Evolutionary conservation across 2,329 filamentous ascomycete genomes (phyloP), one percentile per base, ranked within the genome.

Genomic region (Orbilia blumenaviensis): DNA sequence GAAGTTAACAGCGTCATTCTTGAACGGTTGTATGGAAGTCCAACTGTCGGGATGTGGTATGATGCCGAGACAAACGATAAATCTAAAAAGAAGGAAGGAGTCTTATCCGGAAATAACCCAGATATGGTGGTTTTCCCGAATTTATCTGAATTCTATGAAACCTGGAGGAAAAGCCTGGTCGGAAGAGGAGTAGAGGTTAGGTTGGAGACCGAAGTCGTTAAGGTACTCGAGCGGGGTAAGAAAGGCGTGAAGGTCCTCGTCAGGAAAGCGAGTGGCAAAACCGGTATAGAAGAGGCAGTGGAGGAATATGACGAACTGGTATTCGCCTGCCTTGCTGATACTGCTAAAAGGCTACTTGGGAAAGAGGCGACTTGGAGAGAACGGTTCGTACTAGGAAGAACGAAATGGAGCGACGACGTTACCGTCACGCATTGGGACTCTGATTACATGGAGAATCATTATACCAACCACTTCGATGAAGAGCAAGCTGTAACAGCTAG

Each of bases 1-100:
- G 88, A 92, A 77, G 90, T 93, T 0, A 88, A 90, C 0, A 87
- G 86, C 44, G 89, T 90, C 23, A 89, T 93, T 34, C 84, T 93
- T 3, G 87, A 89, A 80, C 83, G 87, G 3, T 81, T 90, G 0
- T 89, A 88, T 54, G 69, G 46, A 12, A 71, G 66, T 62, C 86
- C 86, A 0, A 88, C 86, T 0, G 87, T 87, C 73, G 86, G 87
- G 48, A 87, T 88, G 86, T 88, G 87, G 87, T 88, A 87, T 78
- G 80, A 82, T 60, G 77, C 73, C 38, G 78, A 82, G 52, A 79
- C 80, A 1, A 23, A 10, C 1, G 63, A 67, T 41, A 52, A 64
- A 21, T 27, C 4, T n/a, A 72, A 72, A 14, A 54, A 48, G 25
- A 75, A 68, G 36, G 42, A 67, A 46, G 63, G 71, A 0, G 63